A percentile compares a stretch with the other conserved stretches of the same genome.
phyloP scores from a whole-genome alignment of 1,284 basidiomycete genomes.

The Naganishia liquefaciens region DNA sequence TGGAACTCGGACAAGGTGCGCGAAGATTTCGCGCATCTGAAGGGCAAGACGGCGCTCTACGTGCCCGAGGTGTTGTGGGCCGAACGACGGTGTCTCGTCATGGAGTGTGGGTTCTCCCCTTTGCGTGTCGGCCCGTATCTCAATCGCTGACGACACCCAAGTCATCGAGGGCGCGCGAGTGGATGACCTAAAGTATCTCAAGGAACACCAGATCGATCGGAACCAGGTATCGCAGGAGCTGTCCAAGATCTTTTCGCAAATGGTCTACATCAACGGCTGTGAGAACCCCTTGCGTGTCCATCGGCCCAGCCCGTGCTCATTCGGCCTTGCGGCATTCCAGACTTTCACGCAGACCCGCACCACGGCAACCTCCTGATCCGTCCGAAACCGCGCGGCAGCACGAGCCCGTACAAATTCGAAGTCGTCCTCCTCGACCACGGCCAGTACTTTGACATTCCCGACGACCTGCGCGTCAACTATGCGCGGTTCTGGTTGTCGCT shows the following conservation, averaged over 20 bases:
- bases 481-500: slow-evolving; percentile 77
- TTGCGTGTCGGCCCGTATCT: not conserved
- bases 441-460: slow-evolving; percentile 81
- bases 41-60: slow-evolving; percentile 75
- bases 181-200: slow-evolving; percentile 84
- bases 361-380: slow-evolving; percentile 87
- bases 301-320: slow-evolving; percentile 37
- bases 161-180: slow-evolving; percentile 77
- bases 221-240: slow-evolving; percentile 90
- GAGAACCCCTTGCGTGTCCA: slow-evolving; percentile 25
- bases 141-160: slow-evolving; percentile 33
- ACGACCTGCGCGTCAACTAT: slow-evolving; percentile 65
- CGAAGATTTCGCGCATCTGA: slow-evolving; percentile 68
- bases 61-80: slow-evolving; percentile 85
- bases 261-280: slow-evolving; percentile 94
- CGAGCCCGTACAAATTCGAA: slow-evolving; percentile 89
- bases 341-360: slow-evolving; percentile 55
- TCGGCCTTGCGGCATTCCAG: slow-evolving; percentile 1
- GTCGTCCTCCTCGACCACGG: slow-evolving; percentile 88
- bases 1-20: slow-evolving; percentile 73
- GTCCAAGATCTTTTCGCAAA: slow-evolving; percentile 84
- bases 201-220: slow-evolving; percentile 81
- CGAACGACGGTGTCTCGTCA: slow-evolving; percentile 81
- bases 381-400: slow-evolving; percentile 63
- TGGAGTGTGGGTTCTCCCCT: slow-evolving; percentile 75